Percentiles rank a stretch among this genome's conserved stretches.
phyloP scores from a whole-genome alignment of 257 asterid genomes.

The Nicotiana undulata region DNA sequence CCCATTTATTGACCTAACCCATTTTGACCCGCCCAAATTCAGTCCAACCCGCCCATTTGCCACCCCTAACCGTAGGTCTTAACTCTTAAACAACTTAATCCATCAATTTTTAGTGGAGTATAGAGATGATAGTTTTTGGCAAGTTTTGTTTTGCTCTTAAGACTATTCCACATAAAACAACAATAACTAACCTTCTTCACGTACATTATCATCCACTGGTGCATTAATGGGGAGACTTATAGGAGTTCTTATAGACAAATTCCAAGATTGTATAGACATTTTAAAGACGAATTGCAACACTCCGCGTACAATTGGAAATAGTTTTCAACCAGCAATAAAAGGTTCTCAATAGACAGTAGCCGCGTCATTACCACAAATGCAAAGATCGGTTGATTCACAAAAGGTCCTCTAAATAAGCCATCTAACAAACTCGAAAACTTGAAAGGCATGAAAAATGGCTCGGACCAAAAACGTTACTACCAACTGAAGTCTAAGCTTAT shows the following conservation, averaged over 20 bases:
- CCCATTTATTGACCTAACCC: too few species aligned
- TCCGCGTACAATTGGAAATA: too few species aligned
- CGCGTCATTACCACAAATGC: too few species aligned
- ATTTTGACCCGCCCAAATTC: too few species aligned
- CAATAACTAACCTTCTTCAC: background rate
- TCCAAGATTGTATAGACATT: too few species aligned
- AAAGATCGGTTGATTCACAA: too few species aligned
- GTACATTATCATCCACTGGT: background rate
- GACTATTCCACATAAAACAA: background rate
- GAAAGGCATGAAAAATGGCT: background rate
- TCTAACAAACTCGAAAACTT: background rate
- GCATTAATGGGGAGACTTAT: too few species aligned
- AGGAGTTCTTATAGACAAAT: too few species aligned
- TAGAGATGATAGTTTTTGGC: background rate
- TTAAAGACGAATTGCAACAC: too few species aligned
- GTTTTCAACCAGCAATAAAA: background rate
- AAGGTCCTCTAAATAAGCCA: too few species aligned
- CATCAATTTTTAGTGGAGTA: background rate
- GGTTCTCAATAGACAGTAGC: background rate
- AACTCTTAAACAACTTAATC: background rate
- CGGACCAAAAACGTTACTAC: background rate
- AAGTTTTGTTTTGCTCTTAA: background rate
- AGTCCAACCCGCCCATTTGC: too few species aligned
- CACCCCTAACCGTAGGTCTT: background rate
- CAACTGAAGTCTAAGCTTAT: background rate